Evolutionary conservation across 2,329 filamentous ascomycete species (phyloP).

Genomic region (Rhinocladiella mackenziei): DNA sequence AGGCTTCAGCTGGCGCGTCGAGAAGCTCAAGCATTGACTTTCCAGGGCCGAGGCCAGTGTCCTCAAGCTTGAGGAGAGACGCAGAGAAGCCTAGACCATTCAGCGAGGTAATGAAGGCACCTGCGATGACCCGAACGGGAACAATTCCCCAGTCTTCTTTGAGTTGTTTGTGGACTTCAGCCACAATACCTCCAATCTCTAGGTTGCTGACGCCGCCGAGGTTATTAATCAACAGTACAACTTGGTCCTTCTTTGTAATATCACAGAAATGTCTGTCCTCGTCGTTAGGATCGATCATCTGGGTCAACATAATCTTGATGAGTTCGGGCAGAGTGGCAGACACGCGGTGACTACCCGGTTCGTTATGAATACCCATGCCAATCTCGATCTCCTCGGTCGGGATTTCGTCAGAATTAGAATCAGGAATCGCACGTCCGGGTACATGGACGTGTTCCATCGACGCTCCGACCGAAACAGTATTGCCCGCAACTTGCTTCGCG

Average conservation of each 20-base stretch:
- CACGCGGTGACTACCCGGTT: conserved; percentile 50
- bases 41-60: conserved; percentile 54
- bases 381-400: conserved; percentile 59
- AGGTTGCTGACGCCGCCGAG: conserved; percentile 64
- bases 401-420: conserved; percentile 46
- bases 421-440: conserved; percentile 62
- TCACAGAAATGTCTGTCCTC: conserved; percentile 61
- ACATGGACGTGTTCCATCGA: conserved; percentile 91
- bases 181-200: conserved; percentile 63
- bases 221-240: conserved; percentile 65
- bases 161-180: conserved; percentile 62
- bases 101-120: conserved; percentile 68
- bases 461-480: conserved; percentile 79
- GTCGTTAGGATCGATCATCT: conserved; percentile 60
- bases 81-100: conserved; percentile 70
- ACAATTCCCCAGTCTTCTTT: conserved; percentile 56
- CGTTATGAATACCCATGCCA: conserved; percentile 61
- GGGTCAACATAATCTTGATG: conserved; percentile 60
- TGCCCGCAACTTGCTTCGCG: conserved; percentile 67
- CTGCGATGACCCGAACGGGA: conserved; percentile 58
- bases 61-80: conserved; percentile 59
- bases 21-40: conserved; percentile 61
- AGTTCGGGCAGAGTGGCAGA: conserved; percentile 49
- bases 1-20: conserved; percentile 63
- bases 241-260: conserved; percentile 54